Base-by-base conservation (phyloP, 768 basidiomycete genomes). In the Mycena galericulata region DNA sequence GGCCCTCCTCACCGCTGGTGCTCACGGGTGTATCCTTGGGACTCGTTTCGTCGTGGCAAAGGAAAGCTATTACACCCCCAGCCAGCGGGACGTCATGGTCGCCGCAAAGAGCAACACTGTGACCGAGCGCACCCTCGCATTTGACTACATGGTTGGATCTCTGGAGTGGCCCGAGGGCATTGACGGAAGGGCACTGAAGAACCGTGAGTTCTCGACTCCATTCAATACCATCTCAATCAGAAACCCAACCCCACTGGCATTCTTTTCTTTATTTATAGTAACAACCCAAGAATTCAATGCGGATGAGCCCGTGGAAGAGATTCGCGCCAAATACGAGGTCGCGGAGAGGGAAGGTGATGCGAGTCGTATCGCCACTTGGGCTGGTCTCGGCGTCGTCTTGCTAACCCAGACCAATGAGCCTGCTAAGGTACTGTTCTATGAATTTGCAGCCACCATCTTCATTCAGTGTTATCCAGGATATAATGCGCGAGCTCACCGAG, bases 111-210 rank as follows among this genome's bases (percentile, higher is more conserved):
- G 5, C 57, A 45, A 29, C 43, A 24, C 22, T 24, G 57, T 41
- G 15, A 59, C 57, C 3, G 29, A 43, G 24, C 41, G 57, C 15
- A 59, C 57, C 14, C 57, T 59, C 26, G 57, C 24, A 15, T 59
- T 59, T 30, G 57, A 59, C 43, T 26, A 20, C 12, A 59, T 59
- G 57, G 57, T 59, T 26, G 57, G 57, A 17, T 40, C 41, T 20
- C 38, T 59, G 24, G 57, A 41, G 20, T 59, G 57, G 57, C 57
- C 57, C 11, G n/a, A 45, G 41, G 57, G 57, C 4, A 59, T 59
- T 22, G 57, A 59, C 29, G 57, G 57, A 32, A 41, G 57, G 24
- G 57, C 57, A 2, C 27, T 59, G 18, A 41, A 45, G 26, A 59
- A 59, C 29, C 8, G 57, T 59, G 15, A 59, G 57, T 59, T 32